Conservation (phyloP, 2,329 filamentous ascomycete species). For the Pseudocercospora crystallina region DNA sequence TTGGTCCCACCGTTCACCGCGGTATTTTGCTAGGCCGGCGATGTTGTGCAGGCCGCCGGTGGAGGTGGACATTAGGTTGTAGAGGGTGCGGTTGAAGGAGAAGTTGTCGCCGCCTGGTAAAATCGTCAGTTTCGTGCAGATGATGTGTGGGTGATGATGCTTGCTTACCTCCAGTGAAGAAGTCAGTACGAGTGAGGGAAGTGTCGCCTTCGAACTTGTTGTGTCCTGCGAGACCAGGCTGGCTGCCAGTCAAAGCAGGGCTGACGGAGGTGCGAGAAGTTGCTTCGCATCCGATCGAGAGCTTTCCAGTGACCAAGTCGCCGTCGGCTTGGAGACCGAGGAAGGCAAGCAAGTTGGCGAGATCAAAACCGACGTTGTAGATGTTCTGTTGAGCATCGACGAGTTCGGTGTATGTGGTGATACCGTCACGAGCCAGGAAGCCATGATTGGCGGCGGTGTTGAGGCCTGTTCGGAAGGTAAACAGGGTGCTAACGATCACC, state of each 20-base stretch:
- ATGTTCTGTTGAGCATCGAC: constrained; percentile 48
- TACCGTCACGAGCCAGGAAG: constrained; percentile 46
- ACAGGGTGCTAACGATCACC: no score
- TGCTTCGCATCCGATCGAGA: constrained; percentile 49
- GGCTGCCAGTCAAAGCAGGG: constrained; percentile 36
- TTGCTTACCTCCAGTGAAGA: constrained; percentile 27
- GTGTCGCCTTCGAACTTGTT: constrained; percentile 46
- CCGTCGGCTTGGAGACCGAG: constrained; percentile 44
- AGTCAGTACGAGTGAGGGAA: constrained; percentile 45
- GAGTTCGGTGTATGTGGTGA: constrained; percentile 45
- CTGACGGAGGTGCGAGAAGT: constrained; percentile 42
- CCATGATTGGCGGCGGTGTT: constrained; percentile 47
- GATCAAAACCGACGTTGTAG: constrained; percentile 47
- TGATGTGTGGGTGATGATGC: no score
- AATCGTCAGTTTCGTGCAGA: constrained; percentile 25
- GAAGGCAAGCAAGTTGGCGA: constrained; percentile 41
- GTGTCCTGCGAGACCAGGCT: constrained; percentile 46
- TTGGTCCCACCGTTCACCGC: constrained; percentile 42
- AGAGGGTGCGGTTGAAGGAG: constrained; percentile 43
- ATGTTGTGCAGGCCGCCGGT: constrained; percentile 39
- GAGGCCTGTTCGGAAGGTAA: constrained; percentile 27
- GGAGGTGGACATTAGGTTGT: constrained; percentile 39
- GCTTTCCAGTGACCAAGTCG: constrained; percentile 43
- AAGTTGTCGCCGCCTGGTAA: constrained; percentile 30
- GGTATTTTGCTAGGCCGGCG: constrained; percentile 40